Base-by-base conservation (phyloP, 768 basidiomycete genomes). In the Tulasnella sp. region DNA sequence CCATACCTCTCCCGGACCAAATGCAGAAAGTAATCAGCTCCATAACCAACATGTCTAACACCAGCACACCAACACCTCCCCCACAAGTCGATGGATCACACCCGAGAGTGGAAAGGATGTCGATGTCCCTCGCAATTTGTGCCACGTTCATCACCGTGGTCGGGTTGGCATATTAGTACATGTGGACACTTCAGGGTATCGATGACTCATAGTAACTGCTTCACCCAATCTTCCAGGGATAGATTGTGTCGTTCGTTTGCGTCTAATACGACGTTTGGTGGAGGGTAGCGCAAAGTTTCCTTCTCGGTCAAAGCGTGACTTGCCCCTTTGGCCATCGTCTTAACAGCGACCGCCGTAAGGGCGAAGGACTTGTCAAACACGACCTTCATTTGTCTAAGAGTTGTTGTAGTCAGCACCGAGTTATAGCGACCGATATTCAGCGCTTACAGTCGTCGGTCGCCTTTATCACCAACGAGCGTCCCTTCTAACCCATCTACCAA, bases 401-500 rank as follows among this genome's bases (percentile, higher is more conserved):
- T 21, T 17, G 17, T 6, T 27, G 36, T 37, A 15, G 17, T 2
- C 14, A 7, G 19, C 19, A 9, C 12, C 23, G 14, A 46, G 45
- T 15, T 46, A 27, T 25, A 12, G 45, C 23, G 19, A 29, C 25
- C 17, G 45, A 25, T 46, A 21, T 14, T 19, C 17, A 17, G 42
- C 17, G 46, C 54, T 7, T 31, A 57, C 54, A 57, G 19, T 19
- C 54, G 40, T 29, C 54, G 29, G 34, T 37, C 54, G n/a, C 21
- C 45, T 7, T 35, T 29, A 31, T 57, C 54, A 3, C 54, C 54
- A 8, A 57, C 54, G 14, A 57, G 41, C 7, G 54, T 57, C 5
- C 54, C 54, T 57, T 57, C 54, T 9, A 57, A 42, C 15, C 54
- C 54, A 57, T 57, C 54, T n/a, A 57, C 54, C 17, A 57, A 17